Conservation (phyloP, 257 asterid species). For the Plantago elongata region DNA sequence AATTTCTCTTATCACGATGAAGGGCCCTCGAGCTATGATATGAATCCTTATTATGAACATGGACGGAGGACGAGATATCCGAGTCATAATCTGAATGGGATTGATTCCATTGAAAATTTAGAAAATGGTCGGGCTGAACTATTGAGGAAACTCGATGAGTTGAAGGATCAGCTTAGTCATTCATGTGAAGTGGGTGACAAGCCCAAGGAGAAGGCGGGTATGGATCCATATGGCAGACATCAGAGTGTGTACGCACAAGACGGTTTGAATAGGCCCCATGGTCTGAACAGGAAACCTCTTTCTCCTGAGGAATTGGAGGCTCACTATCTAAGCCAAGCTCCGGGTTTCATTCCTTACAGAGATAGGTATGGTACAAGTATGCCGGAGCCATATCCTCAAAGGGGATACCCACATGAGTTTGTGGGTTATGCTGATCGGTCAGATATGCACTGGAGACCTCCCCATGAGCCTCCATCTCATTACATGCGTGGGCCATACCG, state of each 20-base stretch:
- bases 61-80: slow-evolving; percentile 39
- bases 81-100: slow-evolving; percentile 43
- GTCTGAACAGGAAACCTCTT: slow-evolving; percentile 36
- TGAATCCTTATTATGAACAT: slow-evolving; percentile 42
- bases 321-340: slow-evolving; percentile 34
- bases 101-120: slow-evolving; percentile 45
- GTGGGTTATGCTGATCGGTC: slow-evolving; percentile 38
- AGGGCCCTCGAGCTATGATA: slow-evolving; percentile 53
- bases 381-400: slow-evolving; percentile 44
- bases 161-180: slow-evolving; percentile 62
- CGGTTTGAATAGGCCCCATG: slow-evolving; percentile 32
- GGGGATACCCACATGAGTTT: slow-evolving; percentile 38
- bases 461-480: slow-evolving; percentile 38
- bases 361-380: slow-evolving; percentile 36
- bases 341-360: slow-evolving; percentile 33
- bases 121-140: slow-evolving; percentile 78
- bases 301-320: slow-evolving; percentile 34
- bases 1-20: slow-evolving; percentile 40
- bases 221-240: slow-evolving; percentile 42
- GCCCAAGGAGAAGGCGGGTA: slow-evolving; percentile 40
- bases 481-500: slow-evolving; percentile 40
- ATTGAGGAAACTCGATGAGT: slow-evolving; percentile 68
- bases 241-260: slow-evolving; percentile 36
- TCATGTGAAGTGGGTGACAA: slow-evolving; percentile 55
- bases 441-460: slow-evolving; percentile 45